Evolutionary conservation across 768 basidiomycete genomes (phyloP).

Genomic region (Astraeus odoratus): DNA sequence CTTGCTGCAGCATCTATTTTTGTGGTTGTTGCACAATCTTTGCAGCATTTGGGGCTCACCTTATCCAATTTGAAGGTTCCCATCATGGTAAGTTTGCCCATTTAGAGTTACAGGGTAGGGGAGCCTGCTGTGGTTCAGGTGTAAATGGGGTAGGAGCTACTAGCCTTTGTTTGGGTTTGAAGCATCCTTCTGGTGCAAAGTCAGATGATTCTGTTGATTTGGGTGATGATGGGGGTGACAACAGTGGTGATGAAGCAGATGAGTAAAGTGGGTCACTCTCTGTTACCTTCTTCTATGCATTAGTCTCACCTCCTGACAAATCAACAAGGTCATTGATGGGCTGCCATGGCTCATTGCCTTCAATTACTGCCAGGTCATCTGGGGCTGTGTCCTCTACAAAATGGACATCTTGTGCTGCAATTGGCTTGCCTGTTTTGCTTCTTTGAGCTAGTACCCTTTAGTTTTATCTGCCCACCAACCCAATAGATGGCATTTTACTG

Average conservation of each 20-base stretch:
- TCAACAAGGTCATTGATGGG: background rate
- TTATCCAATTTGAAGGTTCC: background rate
- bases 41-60: background rate
- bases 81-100: background rate
- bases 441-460: slow-evolving; percentile 3
- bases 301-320: background rate
- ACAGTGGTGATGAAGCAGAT: background rate
- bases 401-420: background rate
- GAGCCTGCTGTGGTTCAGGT: background rate
- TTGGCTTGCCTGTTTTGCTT: too few relatives aligned
- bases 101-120: background rate
- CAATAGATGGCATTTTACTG: slow-evolving; percentile 1
- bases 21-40: background rate
- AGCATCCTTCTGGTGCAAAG: background rate
- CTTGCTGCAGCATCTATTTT: background rate
- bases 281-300: slow-evolving; percentile 1
- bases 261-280: slow-evolving; percentile 10
- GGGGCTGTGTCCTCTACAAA: background rate
- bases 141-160: background rate
- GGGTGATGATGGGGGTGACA: too few relatives aligned
- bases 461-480: slow-evolving; percentile 4
- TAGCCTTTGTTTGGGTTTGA: background rate
- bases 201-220: too few relatives aligned
- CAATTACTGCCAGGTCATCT: too few relatives aligned
- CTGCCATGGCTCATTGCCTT: too few relatives aligned